Evolutionary conservation across 2,329 filamentous ascomycete species (phyloP), one percentile per base, ranked within the genome.

Genomic region (Cercospora berteroae): DNA sequence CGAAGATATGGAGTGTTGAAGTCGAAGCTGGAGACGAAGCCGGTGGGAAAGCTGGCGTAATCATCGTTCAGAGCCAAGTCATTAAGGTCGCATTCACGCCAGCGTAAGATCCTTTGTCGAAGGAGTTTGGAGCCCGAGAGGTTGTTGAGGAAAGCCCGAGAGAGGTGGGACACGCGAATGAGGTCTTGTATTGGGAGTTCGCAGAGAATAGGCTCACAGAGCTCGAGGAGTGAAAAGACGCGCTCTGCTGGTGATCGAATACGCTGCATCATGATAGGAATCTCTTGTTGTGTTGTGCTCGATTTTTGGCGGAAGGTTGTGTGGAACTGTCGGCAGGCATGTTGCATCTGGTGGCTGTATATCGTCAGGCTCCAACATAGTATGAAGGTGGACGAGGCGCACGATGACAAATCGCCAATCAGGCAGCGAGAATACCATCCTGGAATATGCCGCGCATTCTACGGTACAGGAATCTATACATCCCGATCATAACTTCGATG

Each of bases 181-280:
- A 63, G 48, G 50, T 63, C 61, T 42, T 63, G 61, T 20, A 63
- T 48, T 33, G 61, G 33, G 23, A 63, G 61, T 9, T 29, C 48
- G 3, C 13, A 3, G 16, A 42, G 13, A 8, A 63, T 56, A 20
- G 61, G 61, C 31, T 63, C 61, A 31, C 52, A 63, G 27, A 63
- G 50, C 20, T 63, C 61, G 50, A 63, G 61, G 31, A 63, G 18
- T 12, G 48, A 42, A 10, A 63, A 57, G 31, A 57, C 61, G 6
- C 61, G 27, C 31, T 63, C 61, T 25, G 44, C 44, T 12, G 44
- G 10, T 1, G 44, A 25, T 25, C 9, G 20, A 5, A 5, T 13
- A 4, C 10, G 44, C 9, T 1, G 18, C 1, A 18, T 48, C 42
- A 50, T 25, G 20, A 13, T 13, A 12, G 9, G n/a, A 5, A 9